Base-by-base conservation (phyloP, 2,329 filamentous ascomycete genomes). In the Teratosphaeria viscida region DNA sequence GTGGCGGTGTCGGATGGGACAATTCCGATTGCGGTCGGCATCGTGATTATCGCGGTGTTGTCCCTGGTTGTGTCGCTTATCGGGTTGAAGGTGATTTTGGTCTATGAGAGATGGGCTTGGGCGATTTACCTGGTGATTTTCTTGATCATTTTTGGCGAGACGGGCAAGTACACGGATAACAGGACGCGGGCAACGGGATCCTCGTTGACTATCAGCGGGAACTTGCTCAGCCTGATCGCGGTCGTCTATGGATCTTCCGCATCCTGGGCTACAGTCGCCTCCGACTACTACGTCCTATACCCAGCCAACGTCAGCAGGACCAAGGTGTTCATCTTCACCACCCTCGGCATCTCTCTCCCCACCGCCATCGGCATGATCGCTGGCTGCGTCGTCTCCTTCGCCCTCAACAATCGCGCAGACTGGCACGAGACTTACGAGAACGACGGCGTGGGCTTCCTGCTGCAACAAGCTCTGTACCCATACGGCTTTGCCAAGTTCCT, bases 31-130 rank as follows among this genome's bases (percentile, higher is more conserved):
- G 72, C 73, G 3, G 74, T 78, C 1, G 76, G 76, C 7, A 76
- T 77, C 52, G 70, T 78, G 43, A 75, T 78, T 55, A 73, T 77
- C 37, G 74, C 73, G 1, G 67, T 73, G 11, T 66, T 74, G 58
- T 70, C 69, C 53, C 68, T 73, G 37, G 53, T 73, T 34, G 69
- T 77, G 62, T 74, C 71, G 3, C 72, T 76, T 57, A 64, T 76
- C 14, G 76, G 76, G 7, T 73, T 79, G 39, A 70, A 71, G 23
- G 68, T 77, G 29, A 77, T 80, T 58, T 68, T 79, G 55, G 71
- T 75, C 0, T 79, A 75, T 63, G 78, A 80, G 68, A 76, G 77
- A 58, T 80, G 79, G 61, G 76, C 77, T 1, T 80, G 78, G 78
- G n/a, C 57, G 11, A 64, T 75, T 57, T 78, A 76, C 58, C 74